Evolutionary conservation across 2,329 filamentous ascomycete species (phyloP), one percentile per base, ranked within the genome.

Genomic region (Fusarium oxysporum): DNA sequence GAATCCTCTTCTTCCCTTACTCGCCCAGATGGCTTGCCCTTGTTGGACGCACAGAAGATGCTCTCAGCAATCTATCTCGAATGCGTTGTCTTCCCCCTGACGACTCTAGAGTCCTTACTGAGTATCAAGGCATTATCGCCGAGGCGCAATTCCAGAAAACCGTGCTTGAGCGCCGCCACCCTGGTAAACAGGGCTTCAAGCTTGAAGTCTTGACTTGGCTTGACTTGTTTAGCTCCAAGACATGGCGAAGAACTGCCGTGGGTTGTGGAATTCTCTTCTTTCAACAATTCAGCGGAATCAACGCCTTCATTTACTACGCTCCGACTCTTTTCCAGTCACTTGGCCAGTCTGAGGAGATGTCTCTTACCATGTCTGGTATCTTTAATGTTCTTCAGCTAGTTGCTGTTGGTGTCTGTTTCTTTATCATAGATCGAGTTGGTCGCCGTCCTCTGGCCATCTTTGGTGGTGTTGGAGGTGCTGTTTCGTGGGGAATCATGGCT

Each of bases 1-100:
- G 53, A 23, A 55, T 55, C 30, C 53, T 43, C 37, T 55, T 55
- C 19, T 55, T 55, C 25, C 53, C 53, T 41, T 55, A 55, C 28
- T 55, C 88, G 32, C 92, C 92, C 2, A 87, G 92, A 62, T 93
- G 92, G 92, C 85, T 93, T 21, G 91, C 91, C 28, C 86, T 86
- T 30, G 87, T 91, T 72, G 90, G 90, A 65, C 85, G 89, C 28
- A 90, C 90, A 83, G 90, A 92, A 37, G 87, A 93, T 77, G 88
- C 89, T 2, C 83, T 89, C 47, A 77, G 84, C 30, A 87, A 88
- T 45, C 85, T 92, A 28, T 88, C 88, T 4, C 76, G 82, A 25
- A 83, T 92, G 4, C 90, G 92, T 71, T 88, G 86, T 10, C 80
- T 82, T 3, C 89, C 89, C 5, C 83, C 84, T 9, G 86, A 87